These are phyloP conservation scores for Priceomyces fermenticarens DNA, from an alignment of 805 yeast genomes.

Conservation along the genomic window DNA sequence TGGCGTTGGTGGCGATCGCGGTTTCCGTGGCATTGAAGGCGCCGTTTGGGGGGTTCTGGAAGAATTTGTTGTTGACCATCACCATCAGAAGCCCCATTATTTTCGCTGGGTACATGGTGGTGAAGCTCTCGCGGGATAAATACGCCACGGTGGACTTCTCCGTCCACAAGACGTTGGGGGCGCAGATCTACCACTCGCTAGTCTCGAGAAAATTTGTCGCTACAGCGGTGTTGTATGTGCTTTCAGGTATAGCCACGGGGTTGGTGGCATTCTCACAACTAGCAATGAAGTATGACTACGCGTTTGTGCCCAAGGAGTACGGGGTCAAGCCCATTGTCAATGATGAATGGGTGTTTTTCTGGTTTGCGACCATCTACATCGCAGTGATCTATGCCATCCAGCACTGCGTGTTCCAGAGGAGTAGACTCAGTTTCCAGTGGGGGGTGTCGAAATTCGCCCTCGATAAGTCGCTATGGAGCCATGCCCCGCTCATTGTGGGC, in stretches of 20 bases:
- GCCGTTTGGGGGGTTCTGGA: slow-evolving; percentile 30
- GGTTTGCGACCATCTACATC: slow-evolving; percentile 42
- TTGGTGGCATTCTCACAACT: slow-evolving; percentile 25
- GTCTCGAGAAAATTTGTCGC: slow-evolving; percentile 15
- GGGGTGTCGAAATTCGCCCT: slow-evolving; percentile 43
- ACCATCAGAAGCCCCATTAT: slow-evolving; percentile 29
- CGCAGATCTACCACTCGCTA: slow-evolving; percentile 24
- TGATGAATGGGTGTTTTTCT: slow-evolving; percentile 47
- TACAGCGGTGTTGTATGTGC: slow-evolving; percentile 16
- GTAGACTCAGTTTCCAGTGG: slow-evolving; percentile 47
- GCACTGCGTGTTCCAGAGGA: slow-evolving; percentile 53
- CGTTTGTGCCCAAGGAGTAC: slow-evolving; percentile 36
- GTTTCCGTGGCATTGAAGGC: slow-evolving; percentile 21
- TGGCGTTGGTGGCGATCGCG: slow-evolving; percentile 22
- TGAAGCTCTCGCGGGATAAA: slow-evolving; percentile 22
- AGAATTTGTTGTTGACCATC: slow-evolving; percentile 23
- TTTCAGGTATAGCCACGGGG: slow-evolving; percentile 22
- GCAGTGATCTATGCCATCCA: slow-evolving; percentile 48
- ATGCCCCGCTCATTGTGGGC: slow-evolving; percentile 29
- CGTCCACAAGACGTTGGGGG: slow-evolving; percentile 28
- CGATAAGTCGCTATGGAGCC: slow-evolving; percentile 24
- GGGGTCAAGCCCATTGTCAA: slow-evolving; percentile 35
- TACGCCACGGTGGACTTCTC: slow-evolving; percentile 31
- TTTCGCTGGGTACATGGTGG: slow-evolving; percentile 22
- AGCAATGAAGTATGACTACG: slow-evolving; percentile 24